These are phyloP conservation scores for Taphrina wiesneri DNA, from an alignment of 1,139 yeast species.

Conservation along the genomic window DNA sequence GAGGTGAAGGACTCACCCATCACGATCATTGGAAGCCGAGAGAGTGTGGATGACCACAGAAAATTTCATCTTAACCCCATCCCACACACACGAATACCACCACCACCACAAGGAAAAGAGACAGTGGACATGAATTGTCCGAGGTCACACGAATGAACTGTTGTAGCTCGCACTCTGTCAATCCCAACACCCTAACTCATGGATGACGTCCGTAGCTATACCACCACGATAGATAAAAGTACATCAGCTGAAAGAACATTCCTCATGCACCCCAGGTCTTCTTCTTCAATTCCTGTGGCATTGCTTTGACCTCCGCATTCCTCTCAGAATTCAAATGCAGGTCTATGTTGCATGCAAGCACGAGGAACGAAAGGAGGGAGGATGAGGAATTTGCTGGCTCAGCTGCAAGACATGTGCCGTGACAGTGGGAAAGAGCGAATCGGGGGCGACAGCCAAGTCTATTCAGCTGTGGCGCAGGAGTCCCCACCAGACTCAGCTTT, in stretches of 20 bases:
- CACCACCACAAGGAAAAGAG: too few species aligned
- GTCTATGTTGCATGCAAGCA: background rate
- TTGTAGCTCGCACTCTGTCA: too few species aligned
- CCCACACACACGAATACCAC: too few species aligned
- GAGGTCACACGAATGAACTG: background rate
- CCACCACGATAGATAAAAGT: background rate
- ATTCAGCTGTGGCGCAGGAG: background rate
- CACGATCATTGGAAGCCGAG: too few species aligned
- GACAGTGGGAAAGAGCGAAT: background rate
- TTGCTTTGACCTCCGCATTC: too few species aligned
- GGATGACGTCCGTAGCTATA: too few species aligned
- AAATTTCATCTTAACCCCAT: background rate
- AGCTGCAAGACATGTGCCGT: too few species aligned
- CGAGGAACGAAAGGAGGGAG: background rate
- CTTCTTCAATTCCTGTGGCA: too few species aligned
- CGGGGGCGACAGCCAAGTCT: background rate
- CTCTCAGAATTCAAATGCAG: too few species aligned
- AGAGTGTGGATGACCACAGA: too few species aligned
- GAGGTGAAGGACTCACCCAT: too few species aligned
- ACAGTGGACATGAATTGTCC: background rate
- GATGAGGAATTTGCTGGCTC: background rate
- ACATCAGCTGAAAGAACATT: background rate
- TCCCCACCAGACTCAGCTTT: background rate
- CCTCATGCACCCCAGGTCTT: constrained; percentile 1
- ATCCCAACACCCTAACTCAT: too few species aligned